A percentile compares a stretch with the other conserved stretches of the same genome.
phyloP scores from a whole-genome alignment of 2,329 filamentous ascomycete species.

The Capronia epimyces region DNA sequence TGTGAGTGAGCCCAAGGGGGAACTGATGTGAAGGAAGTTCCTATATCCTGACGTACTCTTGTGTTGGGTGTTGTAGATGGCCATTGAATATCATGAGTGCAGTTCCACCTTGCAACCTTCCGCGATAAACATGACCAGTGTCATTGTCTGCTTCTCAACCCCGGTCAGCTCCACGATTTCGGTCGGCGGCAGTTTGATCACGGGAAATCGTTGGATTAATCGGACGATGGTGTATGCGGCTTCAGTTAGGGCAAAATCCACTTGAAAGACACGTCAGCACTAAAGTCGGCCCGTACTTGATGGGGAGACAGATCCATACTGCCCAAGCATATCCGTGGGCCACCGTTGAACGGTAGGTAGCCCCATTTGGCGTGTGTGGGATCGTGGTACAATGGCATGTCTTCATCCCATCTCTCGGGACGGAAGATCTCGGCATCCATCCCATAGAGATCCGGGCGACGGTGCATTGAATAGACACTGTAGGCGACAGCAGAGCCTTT shows the following conservation, averaged over 20 bases:
- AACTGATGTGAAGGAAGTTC: no score
- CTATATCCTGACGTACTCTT: background rate
- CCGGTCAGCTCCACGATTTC: slow-evolving; percentile 18
- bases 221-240: slow-evolving; percentile 47
- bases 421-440: slow-evolving; percentile 41
- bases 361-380: slow-evolving; percentile 45
- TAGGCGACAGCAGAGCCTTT: slow-evolving; percentile 46
- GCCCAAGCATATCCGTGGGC: slow-evolving; percentile 50
- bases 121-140: slow-evolving; percentile 19
- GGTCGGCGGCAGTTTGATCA: slow-evolving; percentile 10
- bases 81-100: background rate
- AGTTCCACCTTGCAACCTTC: slow-evolving; percentile 24
- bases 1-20: background rate
- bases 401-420: slow-evolving; percentile 47
- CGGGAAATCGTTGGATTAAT: slow-evolving; percentile 34
- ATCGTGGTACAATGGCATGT: slow-evolving; percentile 40
- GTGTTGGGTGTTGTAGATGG: background rate
- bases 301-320: slow-evolving; percentile 31
- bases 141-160: slow-evolving; percentile 25
- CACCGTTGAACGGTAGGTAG: slow-evolving; percentile 51
- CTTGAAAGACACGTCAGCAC: slow-evolving; percentile 24
- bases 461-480: slow-evolving; percentile 49
- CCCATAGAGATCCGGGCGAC: slow-evolving; percentile 40
- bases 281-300: background rate
- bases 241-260: slow-evolving; percentile 55